Percentiles rank a stretch among this genome's conserved stretches.
Evolutionary conservation across 257 asterid genomes (phyloP).

Genomic region (Nicotiana sylvestris): DNA sequence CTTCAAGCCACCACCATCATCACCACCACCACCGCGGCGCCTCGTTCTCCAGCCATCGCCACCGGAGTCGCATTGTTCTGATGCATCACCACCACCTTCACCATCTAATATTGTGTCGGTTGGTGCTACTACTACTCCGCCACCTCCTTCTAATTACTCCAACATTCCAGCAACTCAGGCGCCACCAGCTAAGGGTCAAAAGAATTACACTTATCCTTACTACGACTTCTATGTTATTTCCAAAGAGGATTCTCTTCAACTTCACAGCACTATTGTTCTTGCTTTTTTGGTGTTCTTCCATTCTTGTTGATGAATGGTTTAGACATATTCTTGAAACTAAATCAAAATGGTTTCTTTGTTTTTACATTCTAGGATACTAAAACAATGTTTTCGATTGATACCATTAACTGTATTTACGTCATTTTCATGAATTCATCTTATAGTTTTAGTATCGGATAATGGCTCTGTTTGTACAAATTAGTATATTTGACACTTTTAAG

Average conservation of each 20-base stretch:
- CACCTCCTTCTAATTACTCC: background rate
- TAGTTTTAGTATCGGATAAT: too few species aligned
- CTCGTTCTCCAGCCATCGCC: background rate
- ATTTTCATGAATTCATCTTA: too few species aligned
- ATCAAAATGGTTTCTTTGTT: background rate
- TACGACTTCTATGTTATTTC: background rate
- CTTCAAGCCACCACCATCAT: background rate
- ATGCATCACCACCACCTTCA: background rate
- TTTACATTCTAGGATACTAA: background rate
- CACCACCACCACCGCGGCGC: background rate
- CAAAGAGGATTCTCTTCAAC: background rate
- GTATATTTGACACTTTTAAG: too few species aligned
- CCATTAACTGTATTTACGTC: background rate
- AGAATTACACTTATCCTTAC: background rate
- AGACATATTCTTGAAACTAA: background rate
- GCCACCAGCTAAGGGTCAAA: too few species aligned
- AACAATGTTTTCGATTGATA: background rate
- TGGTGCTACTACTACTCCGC: too few species aligned
- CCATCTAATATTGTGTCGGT: background rate
- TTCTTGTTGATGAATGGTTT: background rate
- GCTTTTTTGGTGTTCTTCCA: background rate
- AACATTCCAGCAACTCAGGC: background rate
- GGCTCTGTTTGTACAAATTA: too few species aligned
- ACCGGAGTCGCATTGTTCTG: background rate
- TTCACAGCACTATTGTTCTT: background rate